Conservation (phyloP, 108 stramenopile species). For the Nannochloropsis granulata region DNA sequence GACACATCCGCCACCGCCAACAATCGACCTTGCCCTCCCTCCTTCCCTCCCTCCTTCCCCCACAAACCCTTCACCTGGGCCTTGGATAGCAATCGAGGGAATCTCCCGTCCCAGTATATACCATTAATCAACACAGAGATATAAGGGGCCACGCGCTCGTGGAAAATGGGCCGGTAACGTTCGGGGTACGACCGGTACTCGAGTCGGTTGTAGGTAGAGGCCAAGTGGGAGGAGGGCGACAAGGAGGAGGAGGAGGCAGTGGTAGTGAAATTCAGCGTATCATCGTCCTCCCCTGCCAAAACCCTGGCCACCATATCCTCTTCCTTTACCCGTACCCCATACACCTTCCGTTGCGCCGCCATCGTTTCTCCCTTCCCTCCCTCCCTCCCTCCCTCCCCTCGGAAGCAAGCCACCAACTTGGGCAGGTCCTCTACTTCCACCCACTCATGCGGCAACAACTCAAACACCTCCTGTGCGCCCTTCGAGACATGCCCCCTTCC, state of each 20-base stretch:
- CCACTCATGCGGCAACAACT: conserved; percentile 56
- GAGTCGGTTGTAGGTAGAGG: conserved; percentile 34
- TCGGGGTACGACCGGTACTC: conserved; percentile 51
- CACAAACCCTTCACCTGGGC: conserved; percentile 41
- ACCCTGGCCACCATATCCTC: conserved; percentile 39
- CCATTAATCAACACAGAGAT: conserved; percentile 54
- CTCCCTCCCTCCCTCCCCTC: conserved; percentile 16
- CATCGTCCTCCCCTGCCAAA: conserved; percentile 1
- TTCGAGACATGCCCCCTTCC: conserved; percentile 52
- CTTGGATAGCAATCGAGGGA: conserved; percentile 54
- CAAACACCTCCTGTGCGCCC: conserved; percentile 56
- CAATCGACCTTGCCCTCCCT: conserved; percentile 14
- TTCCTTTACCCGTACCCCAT: conserved; percentile 39
- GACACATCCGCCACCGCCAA: conserved; percentile 55
- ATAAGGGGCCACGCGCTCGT: conserved; percentile 45
- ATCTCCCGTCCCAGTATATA: conserved; percentile 67
- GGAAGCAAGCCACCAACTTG: neutral
- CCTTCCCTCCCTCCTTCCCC: neutral
- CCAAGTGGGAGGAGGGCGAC: neutral
- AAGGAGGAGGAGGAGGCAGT: neutral
- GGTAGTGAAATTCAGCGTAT: neutral
- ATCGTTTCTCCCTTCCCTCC: neutral
- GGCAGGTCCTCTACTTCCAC: conserved; percentile 48
- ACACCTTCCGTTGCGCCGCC: conserved; percentile 40
- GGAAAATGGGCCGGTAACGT: conserved; percentile 51